phyloP scores from a whole-genome alignment of 148 eudicot genomes.

The Rhododendron simsii region DNA sequence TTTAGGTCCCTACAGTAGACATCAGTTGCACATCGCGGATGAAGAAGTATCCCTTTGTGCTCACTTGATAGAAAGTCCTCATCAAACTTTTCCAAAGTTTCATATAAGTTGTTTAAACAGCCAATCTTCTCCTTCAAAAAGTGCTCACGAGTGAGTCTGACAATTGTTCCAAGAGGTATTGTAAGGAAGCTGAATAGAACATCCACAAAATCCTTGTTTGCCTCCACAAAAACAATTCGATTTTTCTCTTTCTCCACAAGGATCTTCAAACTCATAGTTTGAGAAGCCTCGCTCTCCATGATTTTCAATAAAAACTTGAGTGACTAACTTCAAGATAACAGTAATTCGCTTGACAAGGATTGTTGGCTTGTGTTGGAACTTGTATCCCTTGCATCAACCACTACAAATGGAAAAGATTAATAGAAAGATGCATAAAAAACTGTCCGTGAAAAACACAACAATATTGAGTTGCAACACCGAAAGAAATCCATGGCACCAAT shows the following conservation, averaged over 20 bases:
- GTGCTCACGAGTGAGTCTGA: background rate
- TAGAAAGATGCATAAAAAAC: background rate
- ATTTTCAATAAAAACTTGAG: background rate
- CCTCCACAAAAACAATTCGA: conserved; percentile 7
- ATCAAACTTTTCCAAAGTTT: conserved; percentile 8
- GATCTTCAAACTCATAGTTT: conserved; percentile 8
- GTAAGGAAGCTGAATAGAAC: conserved; percentile 12
- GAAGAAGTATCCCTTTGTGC: conserved; percentile 3
- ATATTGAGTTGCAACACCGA: background rate
- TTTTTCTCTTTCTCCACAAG: conserved; percentile 11
- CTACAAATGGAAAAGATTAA: background rate
- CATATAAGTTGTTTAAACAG: conserved; percentile 10
- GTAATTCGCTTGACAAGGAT: background rate
- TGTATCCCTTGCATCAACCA: background rate
- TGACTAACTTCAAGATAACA: background rate
- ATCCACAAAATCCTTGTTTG: conserved; percentile 14
- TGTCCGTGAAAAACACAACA: background rate
- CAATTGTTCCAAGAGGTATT: conserved; percentile 3
- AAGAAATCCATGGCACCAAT: too few species aligned
- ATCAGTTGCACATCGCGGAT: conserved; percentile 13
- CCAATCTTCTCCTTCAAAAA: background rate
- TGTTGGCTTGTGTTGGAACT: background rate
- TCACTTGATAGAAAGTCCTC: background rate
- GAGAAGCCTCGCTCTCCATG: background rate
- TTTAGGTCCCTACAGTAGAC: conserved; percentile 1